Percentiles rank a stretch among this genome's conserved stretches.
Conservation (phyloP, 169 alveolate species). For the Plasmodium cynomolgi region DNA sequence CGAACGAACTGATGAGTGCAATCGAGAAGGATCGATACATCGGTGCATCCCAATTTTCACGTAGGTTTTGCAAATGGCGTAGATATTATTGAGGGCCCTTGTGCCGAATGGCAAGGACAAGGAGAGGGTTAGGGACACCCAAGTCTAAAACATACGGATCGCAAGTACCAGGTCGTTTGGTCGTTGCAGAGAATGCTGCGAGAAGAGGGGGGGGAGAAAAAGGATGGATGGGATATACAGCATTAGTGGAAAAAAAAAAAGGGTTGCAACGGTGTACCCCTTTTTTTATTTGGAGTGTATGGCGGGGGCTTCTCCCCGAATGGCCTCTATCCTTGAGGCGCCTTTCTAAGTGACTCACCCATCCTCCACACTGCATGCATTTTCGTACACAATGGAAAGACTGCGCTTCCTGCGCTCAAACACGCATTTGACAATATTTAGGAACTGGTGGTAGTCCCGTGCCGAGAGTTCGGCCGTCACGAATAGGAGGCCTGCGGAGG, state of each 20-base stretch:
- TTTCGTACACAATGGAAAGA: constrained; percentile 47
- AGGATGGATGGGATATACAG: not conserved
- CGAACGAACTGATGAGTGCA: not conserved
- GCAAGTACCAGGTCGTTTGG: constrained; percentile 28
- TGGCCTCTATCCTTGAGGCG: no score
- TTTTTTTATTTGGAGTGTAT: not conserved
- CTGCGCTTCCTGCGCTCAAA: constrained; percentile 32
- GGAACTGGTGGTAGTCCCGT: constrained; percentile 40
- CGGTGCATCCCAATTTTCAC: not conserved
- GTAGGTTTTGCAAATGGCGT: not conserved
- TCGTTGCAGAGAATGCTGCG: constrained; percentile 51
- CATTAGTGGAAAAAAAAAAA: not conserved
- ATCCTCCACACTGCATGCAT: constrained; percentile 51
- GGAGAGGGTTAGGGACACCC: not conserved
- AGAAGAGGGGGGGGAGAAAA: not conserved
- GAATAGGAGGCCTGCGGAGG: constrained; percentile 35
- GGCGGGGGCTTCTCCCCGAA: no score
- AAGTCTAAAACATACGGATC: constrained; percentile 52
- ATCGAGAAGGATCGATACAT: not conserved
- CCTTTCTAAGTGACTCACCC: not conserved
- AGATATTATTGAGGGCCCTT: no score
- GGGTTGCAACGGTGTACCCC: not conserved
- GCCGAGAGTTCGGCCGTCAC: constrained; percentile 56
- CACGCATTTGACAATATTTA: constrained; percentile 49
- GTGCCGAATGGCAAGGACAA: not conserved